A percentile compares a stretch with the other conserved stretches of the same genome.
Conservation (phyloP, 441 rosid species). For the Kokia cookei region DNA sequence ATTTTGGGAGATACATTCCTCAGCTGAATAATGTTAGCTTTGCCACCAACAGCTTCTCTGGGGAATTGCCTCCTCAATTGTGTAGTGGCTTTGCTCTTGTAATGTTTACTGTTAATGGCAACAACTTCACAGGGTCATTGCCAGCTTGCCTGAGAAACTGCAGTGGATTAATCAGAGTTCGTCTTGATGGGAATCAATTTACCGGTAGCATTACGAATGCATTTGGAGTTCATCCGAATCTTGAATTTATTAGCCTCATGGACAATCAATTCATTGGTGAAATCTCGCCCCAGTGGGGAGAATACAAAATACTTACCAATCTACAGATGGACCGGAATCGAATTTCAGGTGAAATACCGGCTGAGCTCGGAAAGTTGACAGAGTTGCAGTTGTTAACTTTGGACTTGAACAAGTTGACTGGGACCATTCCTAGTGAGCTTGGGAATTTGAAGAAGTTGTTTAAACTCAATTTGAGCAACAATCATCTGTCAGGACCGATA, state of each 20-base stretch:
- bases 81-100: constrained; percentile 42
- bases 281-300: constrained; percentile 54
- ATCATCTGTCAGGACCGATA: constrained; percentile 38
- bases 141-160: constrained; percentile 58
- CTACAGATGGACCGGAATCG: constrained; percentile 43
- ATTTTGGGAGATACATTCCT: constrained; percentile 36
- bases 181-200: constrained; percentile 48
- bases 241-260: constrained; percentile 30
- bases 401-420: constrained; percentile 39
- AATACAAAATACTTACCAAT: constrained; percentile 39
- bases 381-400: constrained; percentile 31
- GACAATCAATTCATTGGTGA: constrained; percentile 44
- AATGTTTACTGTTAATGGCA: constrained; percentile 30
- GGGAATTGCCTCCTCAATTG: constrained; percentile 49
- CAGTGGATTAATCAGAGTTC: constrained; percentile 30
- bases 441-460: constrained; percentile 12
- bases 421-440: constrained; percentile 8
- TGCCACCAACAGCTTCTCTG: constrained; percentile 56
- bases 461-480: constrained; percentile 44
- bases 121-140: constrained; percentile 49
- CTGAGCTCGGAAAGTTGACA: constrained; percentile 40
- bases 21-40: constrained; percentile 33
- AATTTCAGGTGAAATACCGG: constrained; percentile 49
- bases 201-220: constrained; percentile 44
- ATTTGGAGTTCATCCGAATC: constrained; percentile 45